A percentile compares a stretch with the other conserved stretches of the same genome.
Conservation (phyloP, 1,139 yeast genomes). For the Geotrichum reessii region DNA sequence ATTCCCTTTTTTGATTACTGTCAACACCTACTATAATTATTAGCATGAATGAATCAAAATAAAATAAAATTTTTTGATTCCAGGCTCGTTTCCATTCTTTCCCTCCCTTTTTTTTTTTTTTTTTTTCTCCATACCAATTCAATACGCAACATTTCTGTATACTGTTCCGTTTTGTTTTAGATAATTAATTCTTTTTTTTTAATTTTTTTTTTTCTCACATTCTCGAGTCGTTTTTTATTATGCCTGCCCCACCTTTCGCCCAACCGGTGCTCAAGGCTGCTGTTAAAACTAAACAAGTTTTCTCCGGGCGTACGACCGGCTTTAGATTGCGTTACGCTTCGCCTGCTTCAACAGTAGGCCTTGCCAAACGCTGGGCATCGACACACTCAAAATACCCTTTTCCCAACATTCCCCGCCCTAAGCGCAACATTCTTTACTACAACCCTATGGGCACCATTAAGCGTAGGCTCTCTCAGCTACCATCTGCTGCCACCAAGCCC, state of each 20-base stretch:
- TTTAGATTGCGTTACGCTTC: conserved; percentile 22
- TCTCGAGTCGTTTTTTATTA: conserved; percentile 4
- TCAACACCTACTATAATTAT: no score
- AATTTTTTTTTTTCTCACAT: not conserved
- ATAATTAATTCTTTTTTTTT: not conserved
- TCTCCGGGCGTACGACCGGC: conserved; percentile 20
- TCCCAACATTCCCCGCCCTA: conserved; percentile 61
- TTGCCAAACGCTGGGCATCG: conserved; percentile 9
- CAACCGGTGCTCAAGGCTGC: conserved; percentile 22
- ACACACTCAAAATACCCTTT: conserved; percentile 39
- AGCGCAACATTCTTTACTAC: conserved; percentile 53
- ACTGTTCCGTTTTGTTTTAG: not conserved
- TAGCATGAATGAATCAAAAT: no score
- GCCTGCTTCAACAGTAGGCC: conserved; percentile 7
- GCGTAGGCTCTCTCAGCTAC: conserved; percentile 25
- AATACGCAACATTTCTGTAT: not conserved
- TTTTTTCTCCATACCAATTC: not conserved
- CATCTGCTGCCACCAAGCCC: conserved; percentile 18
- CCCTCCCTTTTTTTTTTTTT: not conserved
- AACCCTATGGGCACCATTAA: conserved; percentile 30
- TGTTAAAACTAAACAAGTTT: not conserved
- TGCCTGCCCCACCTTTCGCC: conserved; percentile 29
- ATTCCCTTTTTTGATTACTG: no score
- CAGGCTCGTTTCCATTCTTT: no score
- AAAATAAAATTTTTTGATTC: no score